Base-by-base conservation (phyloP, 768 basidiomycete genomes). In the Pulveroboletus ravenelii region DNA sequence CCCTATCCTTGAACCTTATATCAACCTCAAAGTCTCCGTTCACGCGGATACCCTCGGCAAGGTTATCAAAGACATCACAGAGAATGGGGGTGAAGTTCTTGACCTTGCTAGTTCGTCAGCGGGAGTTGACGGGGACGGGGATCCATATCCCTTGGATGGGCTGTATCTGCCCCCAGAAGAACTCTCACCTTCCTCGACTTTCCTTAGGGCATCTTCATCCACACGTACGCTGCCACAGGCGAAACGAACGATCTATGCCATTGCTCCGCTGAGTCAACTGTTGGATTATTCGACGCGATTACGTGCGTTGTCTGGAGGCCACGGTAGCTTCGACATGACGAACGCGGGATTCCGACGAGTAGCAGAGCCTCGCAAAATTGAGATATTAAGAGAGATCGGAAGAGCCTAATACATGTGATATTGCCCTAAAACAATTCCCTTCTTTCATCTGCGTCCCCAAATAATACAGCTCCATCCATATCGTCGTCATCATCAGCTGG, bases 1-100 rank as follows among this genome's bases (percentile, higher is more conserved):
- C 1, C 75, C 86, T 3, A 66, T 93, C 38, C 75, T 91, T 66
- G 91, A 93, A 62, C 90, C 92, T 10, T 93, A 80, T 56, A 76
- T 89, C 23, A 70, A 71, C 29, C 70, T 91, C 55, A 89, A 83
- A 57, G 75, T 89, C 41, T 79, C 78, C 14, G 80, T 89, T 7
- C 72, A 74, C 23, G 84, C 85, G 55, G 80, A 83, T 51, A 74
- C 74, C 50, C 71, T 93, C 3, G 89, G 91, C 20, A 87, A 82
- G 59, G 81, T 88, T 18, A 79, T 91, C 41, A 89, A 85, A 60
- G 91, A 93, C 59, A 70, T 93, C n/a, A 87, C 85, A 10, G 89
- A 92, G 62, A 79, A 85, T 52, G 81, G 82, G 2, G 89, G 87
- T n/a, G 88, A 91, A 62, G 72, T 93, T 10, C 67, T 82, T 20